Base-by-base conservation (phyloP, 371 early-diverging fungal genomes). In the Synchytrium microbalum region DNA sequence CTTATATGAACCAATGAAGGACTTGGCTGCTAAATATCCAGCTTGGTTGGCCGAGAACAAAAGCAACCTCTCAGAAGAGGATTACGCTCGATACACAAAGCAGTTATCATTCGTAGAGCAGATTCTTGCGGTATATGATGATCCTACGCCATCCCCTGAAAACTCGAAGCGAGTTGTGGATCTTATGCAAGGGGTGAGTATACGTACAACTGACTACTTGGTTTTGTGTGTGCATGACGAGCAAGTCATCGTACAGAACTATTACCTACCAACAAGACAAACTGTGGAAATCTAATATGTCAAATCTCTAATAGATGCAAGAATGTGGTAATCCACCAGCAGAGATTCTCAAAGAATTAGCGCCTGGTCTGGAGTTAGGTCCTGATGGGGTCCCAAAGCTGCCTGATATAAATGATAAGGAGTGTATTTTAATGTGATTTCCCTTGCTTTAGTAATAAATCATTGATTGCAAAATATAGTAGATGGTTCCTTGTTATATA, bases 251-350 rank as follows among this genome's bases (percentile, higher is more conserved):
- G n/a, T n/a, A n/a, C n/a, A n/a, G n/a, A n/a, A n/a, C n/a, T n/a
- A n/a, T n/a, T n/a, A n/a, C n/a, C n/a, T n/a, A n/a, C n/a, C n/a
- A n/a, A n/a, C n/a, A n/a, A n/a, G n/a, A n/a, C n/a, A n/a, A n/a
- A n/a, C n/a, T n/a, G n/a, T n/a, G n/a, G n/a, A n/a, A n/a, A n/a
- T n/a, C 56, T 56, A 24, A 56, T 24, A 56, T 38, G 10, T 38
- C 19, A 32, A 28, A 30, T 32, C 31, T 62, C 31, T 23, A 32
- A 29, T 64, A 89, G 86, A 92, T 96, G 91, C 96, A 96, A 82
- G 92, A 92, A 56, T 84, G 84, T 51, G 96, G 96, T 19, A 92
- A 93, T 67, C 96, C 96, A 24, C 96, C 96, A 5, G 85, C 87
- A 27, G 91, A 86, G 58, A 76, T 96, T 26, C 73, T 96, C 68